These are phyloP conservation scores for Ophiostoma piceae DNA, from an alignment of 2,329 filamentous ascomycete species.

Conservation along the genomic window DNA sequence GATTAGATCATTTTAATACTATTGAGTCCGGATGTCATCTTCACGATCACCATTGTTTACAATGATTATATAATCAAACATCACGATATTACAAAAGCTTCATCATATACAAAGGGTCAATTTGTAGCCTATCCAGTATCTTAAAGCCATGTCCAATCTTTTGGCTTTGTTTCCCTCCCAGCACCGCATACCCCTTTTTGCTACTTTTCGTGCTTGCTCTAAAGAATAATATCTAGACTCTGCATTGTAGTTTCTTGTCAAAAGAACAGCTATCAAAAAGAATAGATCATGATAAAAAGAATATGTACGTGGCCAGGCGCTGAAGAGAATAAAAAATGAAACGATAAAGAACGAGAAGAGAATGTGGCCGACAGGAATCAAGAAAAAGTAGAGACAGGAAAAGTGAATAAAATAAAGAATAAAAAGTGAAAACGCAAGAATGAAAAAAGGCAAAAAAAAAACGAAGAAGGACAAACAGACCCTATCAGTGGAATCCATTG, in stretches of 20 bases:
- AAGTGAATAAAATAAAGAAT: not conserved
- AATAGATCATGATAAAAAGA: not conserved
- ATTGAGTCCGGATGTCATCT: not conserved
- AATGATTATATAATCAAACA: not conserved
- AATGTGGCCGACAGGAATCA: not conserved
- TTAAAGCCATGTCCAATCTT: not conserved
- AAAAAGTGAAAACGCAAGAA: not conserved
- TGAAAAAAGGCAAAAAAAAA: not conserved
- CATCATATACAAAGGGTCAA: not conserved
- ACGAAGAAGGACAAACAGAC: not conserved
- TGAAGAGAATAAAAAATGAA: not conserved
- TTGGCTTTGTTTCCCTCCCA: not conserved
- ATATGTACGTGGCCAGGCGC: slow-evolving; percentile 2
- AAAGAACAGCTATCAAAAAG: slow-evolving; percentile 1
- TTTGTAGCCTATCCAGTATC: not conserved
- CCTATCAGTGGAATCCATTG: slow-evolving; percentile 1
- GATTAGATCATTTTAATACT: not conserved
- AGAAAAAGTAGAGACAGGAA: not conserved
- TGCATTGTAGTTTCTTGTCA: not conserved
- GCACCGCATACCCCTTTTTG: too few species aligned
- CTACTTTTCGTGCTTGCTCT: not conserved
- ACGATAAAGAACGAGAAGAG: not conserved
- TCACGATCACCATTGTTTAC: not conserved
- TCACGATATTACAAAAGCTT: not conserved
- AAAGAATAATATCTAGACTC: not conserved